phyloP scores from a whole-genome alignment of 1,284 basidiomycete genomes.

The Austroboletus niveus region DNA sequence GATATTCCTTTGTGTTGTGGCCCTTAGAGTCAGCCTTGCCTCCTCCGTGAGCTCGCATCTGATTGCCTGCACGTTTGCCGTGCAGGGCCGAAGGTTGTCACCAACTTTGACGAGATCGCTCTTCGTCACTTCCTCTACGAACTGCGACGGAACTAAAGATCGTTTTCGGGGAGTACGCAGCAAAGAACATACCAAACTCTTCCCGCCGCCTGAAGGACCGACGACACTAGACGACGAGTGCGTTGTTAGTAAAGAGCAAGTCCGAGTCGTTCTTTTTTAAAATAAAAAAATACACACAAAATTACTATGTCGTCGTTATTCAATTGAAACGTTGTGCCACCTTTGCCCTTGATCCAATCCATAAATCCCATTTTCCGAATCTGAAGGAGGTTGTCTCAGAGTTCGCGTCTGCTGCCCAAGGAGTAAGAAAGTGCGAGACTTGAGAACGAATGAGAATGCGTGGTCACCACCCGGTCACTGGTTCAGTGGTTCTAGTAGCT shows the following conservation, averaged over 20 bases:
- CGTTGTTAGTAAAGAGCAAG: slow-evolving; percentile 4
- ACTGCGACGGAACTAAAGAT: slow-evolving; percentile 5
- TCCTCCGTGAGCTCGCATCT: slow-evolving; percentile 11
- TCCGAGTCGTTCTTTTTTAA: too few relatives aligned
- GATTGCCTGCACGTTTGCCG: slow-evolving; percentile 1
- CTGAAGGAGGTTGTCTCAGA: neutral
- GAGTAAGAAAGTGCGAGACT: neutral
- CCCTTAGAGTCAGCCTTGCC: neutral
- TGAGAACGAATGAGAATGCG: neutral
- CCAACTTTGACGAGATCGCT: neutral
- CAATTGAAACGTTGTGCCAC: neutral
- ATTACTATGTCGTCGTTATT: slow-evolving; percentile 17
- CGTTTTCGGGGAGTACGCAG: neutral
- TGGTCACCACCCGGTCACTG: neutral
- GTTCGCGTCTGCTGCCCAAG: neutral
- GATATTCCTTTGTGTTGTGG: slow-evolving; percentile 2
- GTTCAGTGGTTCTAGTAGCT: neutral
- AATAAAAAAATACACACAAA: slow-evolving; percentile 13
- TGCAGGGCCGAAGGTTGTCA: neutral
- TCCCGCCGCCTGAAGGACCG: slow-evolving; percentile 20
- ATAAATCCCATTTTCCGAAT: neutral
- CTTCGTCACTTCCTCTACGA: slow-evolving; percentile 8
- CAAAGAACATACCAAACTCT: slow-evolving; percentile 15
- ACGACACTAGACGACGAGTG: slow-evolving; percentile 12
- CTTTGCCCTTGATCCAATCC: neutral